Conservation (phyloP, 352 stramenopile genomes). For the Thraustochytrium sp. region DNA sequence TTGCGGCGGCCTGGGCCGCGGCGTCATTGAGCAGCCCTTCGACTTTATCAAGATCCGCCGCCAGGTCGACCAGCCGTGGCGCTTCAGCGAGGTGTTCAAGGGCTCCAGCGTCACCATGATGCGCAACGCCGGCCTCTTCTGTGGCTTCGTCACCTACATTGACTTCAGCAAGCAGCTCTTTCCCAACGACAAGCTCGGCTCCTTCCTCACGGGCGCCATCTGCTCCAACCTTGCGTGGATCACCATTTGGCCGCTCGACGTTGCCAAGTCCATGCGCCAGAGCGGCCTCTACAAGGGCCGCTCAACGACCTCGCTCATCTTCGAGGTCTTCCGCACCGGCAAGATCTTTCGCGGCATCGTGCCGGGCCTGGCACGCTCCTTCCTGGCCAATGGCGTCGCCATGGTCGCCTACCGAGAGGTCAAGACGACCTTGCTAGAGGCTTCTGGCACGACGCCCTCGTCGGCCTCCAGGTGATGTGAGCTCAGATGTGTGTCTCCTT, state of each 20-base stretch:
- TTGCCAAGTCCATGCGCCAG: conserved; percentile 60
- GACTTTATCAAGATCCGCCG: conserved; percentile 64
- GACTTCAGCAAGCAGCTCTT: conserved; percentile 57
- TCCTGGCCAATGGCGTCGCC: conserved; percentile 59
- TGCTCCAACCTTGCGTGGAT: conserved; percentile 65
- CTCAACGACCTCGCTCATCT: conserved; percentile 47
- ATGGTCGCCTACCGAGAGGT: conserved; percentile 62
- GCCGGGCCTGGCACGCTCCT: conserved; percentile 57
- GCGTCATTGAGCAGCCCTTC: conserved; percentile 60
- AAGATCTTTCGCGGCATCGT: conserved; percentile 59
- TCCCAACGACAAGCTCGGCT: conserved; percentile 43
- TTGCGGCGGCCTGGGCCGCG: conserved; percentile 58
- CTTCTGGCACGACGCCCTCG: neutral
- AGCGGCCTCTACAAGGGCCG: conserved; percentile 55
- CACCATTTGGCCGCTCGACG: conserved; percentile 62
- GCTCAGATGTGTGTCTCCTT: neutral
- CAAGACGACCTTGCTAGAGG: conserved; percentile 47
- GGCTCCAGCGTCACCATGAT: conserved; percentile 54
- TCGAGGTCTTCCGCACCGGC: conserved; percentile 50
- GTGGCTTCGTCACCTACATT: conserved; percentile 61
- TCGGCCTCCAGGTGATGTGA: too few relatives aligned
- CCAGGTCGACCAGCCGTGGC: conserved; percentile 56
- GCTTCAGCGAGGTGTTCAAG: conserved; percentile 28
- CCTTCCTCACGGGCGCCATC: conserved; percentile 61
- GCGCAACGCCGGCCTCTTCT: conserved; percentile 58